Percentiles rank a stretch among this genome's conserved stretches.
phyloP scores from a whole-genome alignment of 345 rosid species.

The Moricandia moricandioides region DNA sequence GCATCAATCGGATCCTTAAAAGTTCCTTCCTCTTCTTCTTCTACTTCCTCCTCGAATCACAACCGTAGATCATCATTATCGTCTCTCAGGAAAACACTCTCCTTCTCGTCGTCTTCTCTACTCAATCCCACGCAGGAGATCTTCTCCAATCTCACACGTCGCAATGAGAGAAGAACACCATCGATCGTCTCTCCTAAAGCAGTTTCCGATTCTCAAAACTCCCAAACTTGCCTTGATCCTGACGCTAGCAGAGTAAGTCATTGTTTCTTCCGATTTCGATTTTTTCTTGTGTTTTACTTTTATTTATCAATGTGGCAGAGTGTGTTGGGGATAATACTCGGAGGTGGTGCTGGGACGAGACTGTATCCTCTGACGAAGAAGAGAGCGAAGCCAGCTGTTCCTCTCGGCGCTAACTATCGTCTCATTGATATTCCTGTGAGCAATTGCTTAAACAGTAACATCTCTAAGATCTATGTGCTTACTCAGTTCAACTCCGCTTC shows the following conservation, averaged over 20 bases:
- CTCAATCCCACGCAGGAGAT: conserved; percentile 19
- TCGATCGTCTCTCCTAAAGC: conserved; percentile 67
- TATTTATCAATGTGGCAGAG: conserved; percentile 45
- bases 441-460: conserved; percentile 91
- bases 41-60: conserved; percentile 14
- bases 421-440: conserved; percentile 94
- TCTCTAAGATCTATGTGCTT: conserved; percentile 89
- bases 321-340: conserved; percentile 88
- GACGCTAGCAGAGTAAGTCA: conserved; percentile 86
- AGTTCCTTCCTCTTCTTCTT: conserved; percentile 33
- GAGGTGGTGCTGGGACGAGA: conserved; percentile 97
- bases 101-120: conserved; percentile 63
- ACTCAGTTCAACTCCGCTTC: conserved; percentile 98
- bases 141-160: background rate
- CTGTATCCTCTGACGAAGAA: conserved; percentile 92
- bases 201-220: conserved; percentile 82
- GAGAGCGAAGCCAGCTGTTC: conserved; percentile 97
- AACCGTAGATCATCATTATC: background rate
- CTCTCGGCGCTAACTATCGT: conserved; percentile 91
- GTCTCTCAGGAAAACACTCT: conserved; percentile 25
- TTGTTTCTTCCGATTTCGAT: background rate
- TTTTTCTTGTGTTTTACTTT: background rate
- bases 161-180: conserved; percentile 43
- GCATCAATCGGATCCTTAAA: conserved; percentile 53
- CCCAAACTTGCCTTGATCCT: conserved; percentile 97